Base-by-base conservation (phyloP, 2,329 filamentous ascomycete species). In the Pyrenophora seminiperda region DNA sequence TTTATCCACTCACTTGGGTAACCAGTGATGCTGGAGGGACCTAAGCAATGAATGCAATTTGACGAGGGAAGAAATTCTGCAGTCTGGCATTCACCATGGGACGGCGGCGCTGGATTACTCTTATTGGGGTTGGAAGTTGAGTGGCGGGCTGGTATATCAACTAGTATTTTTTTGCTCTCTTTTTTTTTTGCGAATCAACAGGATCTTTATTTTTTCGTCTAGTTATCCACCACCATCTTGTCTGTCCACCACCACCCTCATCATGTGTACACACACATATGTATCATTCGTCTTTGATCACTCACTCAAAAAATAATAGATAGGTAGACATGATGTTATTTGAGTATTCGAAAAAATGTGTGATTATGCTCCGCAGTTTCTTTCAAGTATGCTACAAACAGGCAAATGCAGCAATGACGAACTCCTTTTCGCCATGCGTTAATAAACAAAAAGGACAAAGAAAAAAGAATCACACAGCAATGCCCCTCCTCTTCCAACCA, bases 401-500 rank as follows among this genome's bases (percentile, higher is more conserved):
- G 24, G 24, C 13, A 27, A 27, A 27, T 27, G 24, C 24, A 27
- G 13, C 24, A 27, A 27, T 27, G 24, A 27, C 19, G 27, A 41
- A 49, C 27, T 22, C 47, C 47, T 9, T 9, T 51, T 42, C 47
- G 41, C 41, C 43, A 55, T 53, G 43, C 44, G 46, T 30, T n/a
- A 14, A 18, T 22, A 4, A 34, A n/a, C 22, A 34, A 17, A n/a
- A 24, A 22, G 3, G 13, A 20, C 7, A 30, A 38, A 20, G 15
- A 30, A 24, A 18, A 11, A 41, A 41, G 9, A n/a, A 10, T 52
- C 53, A 79, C 0, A 89, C 84, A 43, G 90, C 82, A 68, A 97
- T 85, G 0, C 89, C 90, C 50, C 90, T 82, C 65, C 82, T 81
- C 55, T 81, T 81, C 92, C 92, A 97, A 0, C 90, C 89, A 17